Base-by-base conservation (phyloP, 2,329 filamentous ascomycete genomes). In the Apiospora hydei region DNA sequence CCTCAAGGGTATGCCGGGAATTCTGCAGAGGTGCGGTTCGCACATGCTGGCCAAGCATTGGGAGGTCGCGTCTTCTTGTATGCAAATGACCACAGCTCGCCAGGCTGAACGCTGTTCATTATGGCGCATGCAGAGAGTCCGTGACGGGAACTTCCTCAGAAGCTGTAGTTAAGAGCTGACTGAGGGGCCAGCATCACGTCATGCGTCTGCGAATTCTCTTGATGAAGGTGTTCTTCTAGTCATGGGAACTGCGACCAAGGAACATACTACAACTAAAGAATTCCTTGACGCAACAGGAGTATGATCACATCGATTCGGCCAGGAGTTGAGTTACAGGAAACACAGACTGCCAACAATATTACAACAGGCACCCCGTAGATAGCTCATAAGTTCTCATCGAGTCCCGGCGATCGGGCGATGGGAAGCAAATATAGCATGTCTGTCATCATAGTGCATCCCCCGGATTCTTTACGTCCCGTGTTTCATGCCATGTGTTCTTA, bases 401-500 rank as follows among this genome's bases (percentile, higher is more conserved):
- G 34, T 64, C 13, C 24, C 18, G 34, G 3, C 41, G 34, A 24
- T 64, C 34, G 41, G 34, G 57, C 57, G 10, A 41, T n/a, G 10
- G 18, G 5, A 41, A 11, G 21, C 14, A 64, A 64, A n/a, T 57
- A 41, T 41, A 64, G 21, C 34, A 64, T 64, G 30, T 41, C 10
- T 64, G 18, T 14, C 18, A n/a, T 64, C 34, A 64, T 30, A 14
- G 57, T 64, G 30, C 57, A 64, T 49, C 4, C 34, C 57, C 57
- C 34, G 57, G 57, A 64, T 41, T 64, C 34, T 11, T 64, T 4
- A 41, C 34, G 30, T 41, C 18, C 57, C 57, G 57, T 64, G 57
- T 64, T 64, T 64, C 57, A 64, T 24, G 21, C 57, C 57, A 64
- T 64, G 57, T 41, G 30, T 21, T 38, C 18, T 18, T 64, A 13